A percentile compares a stretch with the other conserved stretches of the same genome.
phyloP scores from a whole-genome alignment of 345 rosid species.

The Eucalyptus polybractea region DNA sequence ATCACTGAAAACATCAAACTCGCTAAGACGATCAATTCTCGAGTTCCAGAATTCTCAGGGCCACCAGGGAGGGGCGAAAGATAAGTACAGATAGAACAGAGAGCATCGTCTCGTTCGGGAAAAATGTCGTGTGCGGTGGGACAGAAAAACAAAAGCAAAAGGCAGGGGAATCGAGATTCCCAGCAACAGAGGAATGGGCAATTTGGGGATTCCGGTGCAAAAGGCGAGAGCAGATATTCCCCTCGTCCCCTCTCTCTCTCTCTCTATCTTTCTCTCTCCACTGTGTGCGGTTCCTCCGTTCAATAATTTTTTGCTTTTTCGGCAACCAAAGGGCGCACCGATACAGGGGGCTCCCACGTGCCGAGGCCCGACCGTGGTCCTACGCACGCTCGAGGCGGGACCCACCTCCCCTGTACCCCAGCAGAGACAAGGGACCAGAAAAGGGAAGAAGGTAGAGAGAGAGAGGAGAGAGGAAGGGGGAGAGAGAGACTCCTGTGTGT shows the following conservation, averaged over 20 bases:
- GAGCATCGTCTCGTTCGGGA: not conserved
- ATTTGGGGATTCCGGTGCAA: not conserved
- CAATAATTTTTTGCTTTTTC: not conserved
- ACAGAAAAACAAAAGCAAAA: not conserved
- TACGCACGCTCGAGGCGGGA: not conserved
- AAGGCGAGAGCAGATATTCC: not conserved
- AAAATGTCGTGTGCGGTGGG: not conserved
- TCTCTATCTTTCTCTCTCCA: not conserved
- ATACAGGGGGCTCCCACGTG: not conserved
- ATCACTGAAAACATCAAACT: not conserved
- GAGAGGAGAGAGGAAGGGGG: not conserved
- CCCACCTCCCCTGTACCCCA: not conserved
- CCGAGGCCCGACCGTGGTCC: not conserved
- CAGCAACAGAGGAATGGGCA: not conserved
- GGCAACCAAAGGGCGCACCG: not conserved
- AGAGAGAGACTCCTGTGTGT: not conserved
- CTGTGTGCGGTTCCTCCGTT: not conserved
- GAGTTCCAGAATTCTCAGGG: not conserved
- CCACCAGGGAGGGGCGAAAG: not conserved
- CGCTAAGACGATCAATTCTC: not conserved
- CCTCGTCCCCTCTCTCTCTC: not conserved
- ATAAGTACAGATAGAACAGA: not conserved
- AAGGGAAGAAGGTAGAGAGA: not conserved
- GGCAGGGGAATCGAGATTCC: not conserved
- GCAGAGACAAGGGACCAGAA: not conserved